phyloP scores from a whole-genome alignment of 768 basidiomycete species.

The Lepiota subincarnata region DNA sequence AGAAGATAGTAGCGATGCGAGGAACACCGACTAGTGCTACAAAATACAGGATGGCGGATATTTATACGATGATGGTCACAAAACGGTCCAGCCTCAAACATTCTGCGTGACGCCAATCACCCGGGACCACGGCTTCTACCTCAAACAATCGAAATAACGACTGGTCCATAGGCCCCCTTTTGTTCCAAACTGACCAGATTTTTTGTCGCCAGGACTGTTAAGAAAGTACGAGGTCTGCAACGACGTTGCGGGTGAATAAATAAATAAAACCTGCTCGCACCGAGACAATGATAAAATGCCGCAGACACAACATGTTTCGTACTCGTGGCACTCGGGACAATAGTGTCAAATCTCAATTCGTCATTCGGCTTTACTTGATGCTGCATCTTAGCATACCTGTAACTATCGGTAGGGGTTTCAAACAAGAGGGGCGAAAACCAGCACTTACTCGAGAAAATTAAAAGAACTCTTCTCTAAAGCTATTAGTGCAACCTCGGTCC shows the following conservation, averaged over 20 bases:
- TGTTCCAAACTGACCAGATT: slow-evolving; percentile 62
- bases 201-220: slow-evolving; percentile 72
- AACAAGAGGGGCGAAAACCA: slow-evolving; percentile 4
- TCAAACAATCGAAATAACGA: slow-evolving; percentile 37
- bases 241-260: background rate
- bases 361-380: slow-evolving; percentile 50
- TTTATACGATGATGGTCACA: slow-evolving; percentile 1
- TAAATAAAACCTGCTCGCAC: slow-evolving; percentile 33
- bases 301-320: slow-evolving; percentile 76
- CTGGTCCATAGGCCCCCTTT: slow-evolving; percentile 50
- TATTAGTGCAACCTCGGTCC: slow-evolving; percentile 49
- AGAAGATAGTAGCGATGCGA: background rate
- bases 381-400: slow-evolving; percentile 78
- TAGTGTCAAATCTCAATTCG: slow-evolving; percentile 55
- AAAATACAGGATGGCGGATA: slow-evolving; percentile 2
- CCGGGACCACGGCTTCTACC: background rate
- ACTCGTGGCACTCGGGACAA: slow-evolving; percentile 63
- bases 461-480: slow-evolving; percentile 72
- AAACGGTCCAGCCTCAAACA: background rate
- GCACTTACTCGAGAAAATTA: slow-evolving; percentile 73
- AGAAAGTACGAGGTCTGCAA: slow-evolving; percentile 12
- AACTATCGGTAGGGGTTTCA: slow-evolving; percentile 1
- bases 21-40: background rate
- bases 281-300: slow-evolving; percentile 83
- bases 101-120: background rate